These are phyloP conservation scores for Fragaria iinumae DNA, from an alignment of 306 rosid genomes.

Conservation along the genomic window DNA sequence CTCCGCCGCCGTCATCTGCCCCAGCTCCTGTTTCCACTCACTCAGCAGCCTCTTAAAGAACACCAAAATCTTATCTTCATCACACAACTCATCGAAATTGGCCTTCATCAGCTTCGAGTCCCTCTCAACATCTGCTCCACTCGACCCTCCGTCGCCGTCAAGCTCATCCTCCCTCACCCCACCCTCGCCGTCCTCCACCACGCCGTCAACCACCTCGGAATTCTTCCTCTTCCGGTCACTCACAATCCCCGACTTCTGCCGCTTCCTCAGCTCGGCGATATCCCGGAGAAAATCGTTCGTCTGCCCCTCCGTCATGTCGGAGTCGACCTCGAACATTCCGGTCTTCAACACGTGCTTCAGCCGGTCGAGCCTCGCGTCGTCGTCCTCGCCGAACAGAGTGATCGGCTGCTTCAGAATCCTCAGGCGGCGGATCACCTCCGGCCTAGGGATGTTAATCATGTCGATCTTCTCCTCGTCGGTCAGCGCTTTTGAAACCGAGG, in stretches of 20 bases:
- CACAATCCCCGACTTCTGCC: slow-evolving; percentile 87
- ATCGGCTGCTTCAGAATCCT: slow-evolving; percentile 88
- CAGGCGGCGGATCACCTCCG: slow-evolving; percentile 86
- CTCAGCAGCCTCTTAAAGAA: slow-evolving; percentile 84
- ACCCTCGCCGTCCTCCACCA: slow-evolving; percentile 69
- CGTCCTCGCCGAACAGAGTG: slow-evolving; percentile 93
- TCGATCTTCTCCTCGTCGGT: slow-evolving; percentile 77
- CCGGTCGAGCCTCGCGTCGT: slow-evolving; percentile 77
- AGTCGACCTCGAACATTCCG: slow-evolving; percentile 83
- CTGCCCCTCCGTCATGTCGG: slow-evolving; percentile 97
- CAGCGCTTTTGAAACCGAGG: slow-evolving; percentile 48
- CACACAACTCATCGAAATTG: slow-evolving; percentile 80
- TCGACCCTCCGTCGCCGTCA: slow-evolving; percentile 67
- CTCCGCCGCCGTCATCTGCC: slow-evolving; percentile 73
- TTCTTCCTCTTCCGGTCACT: slow-evolving; percentile 85
- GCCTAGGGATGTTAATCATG: slow-evolving; percentile 73
- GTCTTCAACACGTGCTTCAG: slow-evolving; percentile 79
- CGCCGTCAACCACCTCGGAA: slow-evolving; percentile 61
- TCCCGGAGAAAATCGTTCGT: slow-evolving; percentile 92
- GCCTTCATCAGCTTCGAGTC: slow-evolving; percentile 85
- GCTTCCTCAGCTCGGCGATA: slow-evolving; percentile 88
- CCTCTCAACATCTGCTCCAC: slow-evolving; percentile 61
- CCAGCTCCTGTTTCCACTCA: slow-evolving; percentile 95
- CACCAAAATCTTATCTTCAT: slow-evolving; percentile 86
- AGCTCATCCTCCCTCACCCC: slow-evolving; percentile 73